These are phyloP conservation scores for Mycosarcoma mackinlayi DNA, from an alignment of 1,284 basidiomycete species.

Conservation along the genomic window DNA sequence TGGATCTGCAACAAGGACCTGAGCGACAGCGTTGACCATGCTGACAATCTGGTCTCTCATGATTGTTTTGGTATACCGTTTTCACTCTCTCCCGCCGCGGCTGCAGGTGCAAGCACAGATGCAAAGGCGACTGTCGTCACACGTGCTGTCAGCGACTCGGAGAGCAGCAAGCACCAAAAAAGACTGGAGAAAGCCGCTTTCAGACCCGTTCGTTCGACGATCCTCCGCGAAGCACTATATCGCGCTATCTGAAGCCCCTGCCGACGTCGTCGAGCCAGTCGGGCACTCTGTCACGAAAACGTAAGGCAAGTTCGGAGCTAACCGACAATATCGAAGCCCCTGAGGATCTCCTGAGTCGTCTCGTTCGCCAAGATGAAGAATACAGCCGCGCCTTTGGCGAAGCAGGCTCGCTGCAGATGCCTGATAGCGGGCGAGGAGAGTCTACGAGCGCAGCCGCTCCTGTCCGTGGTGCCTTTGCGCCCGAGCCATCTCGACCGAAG, in stretches of 20 bases:
- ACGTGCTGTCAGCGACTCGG: conserved; percentile 55
- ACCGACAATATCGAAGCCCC: conserved; percentile 13
- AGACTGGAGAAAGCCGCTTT: conserved; percentile 11
- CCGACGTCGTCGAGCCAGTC: conserved; percentile 4
- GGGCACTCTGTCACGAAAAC: conserved; percentile 6
- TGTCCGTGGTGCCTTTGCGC: background rate
- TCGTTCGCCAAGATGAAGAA: conserved; percentile 19
- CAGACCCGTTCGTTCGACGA: conserved; percentile 11
- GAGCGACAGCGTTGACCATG: background rate
- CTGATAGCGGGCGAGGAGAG: background rate
- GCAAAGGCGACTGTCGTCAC: conserved; percentile 63
- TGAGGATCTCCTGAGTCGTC: conserved; percentile 29
- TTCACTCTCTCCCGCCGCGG: background rate
- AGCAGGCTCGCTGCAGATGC: background rate
- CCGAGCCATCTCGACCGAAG: background rate
- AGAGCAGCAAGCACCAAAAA: conserved; percentile 9
- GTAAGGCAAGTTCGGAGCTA: conserved; percentile 13
- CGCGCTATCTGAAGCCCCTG: background rate
- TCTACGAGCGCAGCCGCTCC: background rate
- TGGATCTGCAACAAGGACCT: no score
- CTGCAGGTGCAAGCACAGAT: conserved; percentile 49
- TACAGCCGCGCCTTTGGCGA: background rate
- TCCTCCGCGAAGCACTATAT: background rate
- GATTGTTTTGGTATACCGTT: no score
- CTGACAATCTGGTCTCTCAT: background rate